Evolutionary conservation across 768 basidiomycete genomes (phyloP).

Genomic region (Panaeolus cyanescens): DNA sequence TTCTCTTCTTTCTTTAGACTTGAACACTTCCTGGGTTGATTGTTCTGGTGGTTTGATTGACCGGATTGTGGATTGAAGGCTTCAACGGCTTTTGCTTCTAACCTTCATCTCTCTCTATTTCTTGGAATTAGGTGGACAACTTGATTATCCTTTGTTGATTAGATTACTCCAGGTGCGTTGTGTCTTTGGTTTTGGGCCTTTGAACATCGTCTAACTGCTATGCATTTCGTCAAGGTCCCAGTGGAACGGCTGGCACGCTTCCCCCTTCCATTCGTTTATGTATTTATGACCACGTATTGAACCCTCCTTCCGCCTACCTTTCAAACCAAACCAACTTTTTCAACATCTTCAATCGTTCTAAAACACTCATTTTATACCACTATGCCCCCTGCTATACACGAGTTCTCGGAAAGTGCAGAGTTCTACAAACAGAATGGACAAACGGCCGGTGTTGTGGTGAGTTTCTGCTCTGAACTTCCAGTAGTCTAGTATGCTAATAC

Average conservation of each 20-base stretch:
- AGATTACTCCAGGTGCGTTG: neutral
- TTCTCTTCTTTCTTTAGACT: neutral
- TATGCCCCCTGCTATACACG: neutral
- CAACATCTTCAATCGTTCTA: neutral
- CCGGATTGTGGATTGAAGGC: neutral
- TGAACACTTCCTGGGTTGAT: neutral
- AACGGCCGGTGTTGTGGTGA: slow-evolving; percentile 17
- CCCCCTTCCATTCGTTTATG: neutral
- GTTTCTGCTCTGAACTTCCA: neutral
- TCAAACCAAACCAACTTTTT: neutral
- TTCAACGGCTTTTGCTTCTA: neutral
- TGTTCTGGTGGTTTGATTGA: neutral
- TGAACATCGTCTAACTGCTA: too few species aligned
- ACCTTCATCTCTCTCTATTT: neutral
- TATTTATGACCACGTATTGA: neutral
- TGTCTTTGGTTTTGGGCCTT: neutral
- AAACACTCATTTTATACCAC: neutral
- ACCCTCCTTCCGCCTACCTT: neutral
- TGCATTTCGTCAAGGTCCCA: neutral
- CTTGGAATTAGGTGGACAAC: neutral
- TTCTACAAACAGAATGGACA: slow-evolving; percentile 2
- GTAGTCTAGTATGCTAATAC: neutral
- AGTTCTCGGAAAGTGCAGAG: neutral
- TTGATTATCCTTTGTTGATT: neutral
- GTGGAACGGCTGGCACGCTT: neutral